Conservation (phyloP, 1,139 yeast species). For the Blastobotrys capitulatus region DNA sequence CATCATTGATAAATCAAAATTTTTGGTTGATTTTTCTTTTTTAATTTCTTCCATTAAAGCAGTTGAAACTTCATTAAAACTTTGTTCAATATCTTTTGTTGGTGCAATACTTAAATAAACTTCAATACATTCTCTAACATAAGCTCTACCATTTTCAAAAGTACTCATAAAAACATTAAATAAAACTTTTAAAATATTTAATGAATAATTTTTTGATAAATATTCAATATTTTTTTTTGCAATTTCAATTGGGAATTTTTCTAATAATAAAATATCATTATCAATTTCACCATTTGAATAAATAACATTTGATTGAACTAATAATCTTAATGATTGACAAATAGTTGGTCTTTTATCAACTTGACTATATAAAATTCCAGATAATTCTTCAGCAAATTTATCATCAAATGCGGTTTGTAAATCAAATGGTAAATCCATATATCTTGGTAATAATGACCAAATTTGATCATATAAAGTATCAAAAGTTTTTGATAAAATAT, state of each 20-base stretch:
- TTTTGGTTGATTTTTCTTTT: slow-evolving; percentile 20
- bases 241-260: slow-evolving; percentile 52
- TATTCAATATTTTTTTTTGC: slow-evolving; percentile 56
- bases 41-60: slow-evolving; percentile 71
- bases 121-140: slow-evolving; percentile 79
- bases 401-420: slow-evolving; percentile 58
- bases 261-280: slow-evolving; percentile 50
- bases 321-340: slow-evolving; percentile 71
- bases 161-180: slow-evolving; percentile 91
- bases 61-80: slow-evolving; percentile 83
- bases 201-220: slow-evolving; percentile 54
- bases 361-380: slow-evolving; percentile 69
- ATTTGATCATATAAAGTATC: slow-evolving; percentile 83
- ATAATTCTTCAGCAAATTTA: slow-evolving; percentile 68
- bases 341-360: slow-evolving; percentile 71
- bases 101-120: slow-evolving; percentile 70
- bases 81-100: slow-evolving; percentile 57
- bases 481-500: slow-evolving; percentile 66
- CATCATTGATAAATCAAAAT: slow-evolving; percentile 46
- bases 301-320: slow-evolving; percentile 67
- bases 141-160: slow-evolving; percentile 75
- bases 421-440: slow-evolving; percentile 83
- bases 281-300: slow-evolving; percentile 52
- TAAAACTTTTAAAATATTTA: slow-evolving; percentile 76
- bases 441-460: slow-evolving; percentile 87